A percentile compares a stretch with the other conserved stretches of the same genome.
These are phyloP conservation scores for Pugionium dolabratum DNA, from an alignment of 345 rosid genomes.

Conservation along the genomic window DNA sequence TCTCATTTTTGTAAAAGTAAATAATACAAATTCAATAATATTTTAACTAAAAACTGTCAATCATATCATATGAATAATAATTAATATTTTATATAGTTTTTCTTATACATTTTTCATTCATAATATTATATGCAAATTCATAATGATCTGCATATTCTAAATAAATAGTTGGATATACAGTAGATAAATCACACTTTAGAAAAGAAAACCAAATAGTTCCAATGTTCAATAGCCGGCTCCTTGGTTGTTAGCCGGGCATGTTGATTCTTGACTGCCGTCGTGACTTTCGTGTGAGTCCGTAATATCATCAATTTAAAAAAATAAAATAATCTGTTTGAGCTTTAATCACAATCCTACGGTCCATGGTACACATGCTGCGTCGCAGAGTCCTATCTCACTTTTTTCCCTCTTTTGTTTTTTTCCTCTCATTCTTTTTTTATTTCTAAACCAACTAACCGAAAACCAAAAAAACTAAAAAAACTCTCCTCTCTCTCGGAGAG, in stretches of 20 bases:
- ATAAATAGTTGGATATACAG: too few relatives aligned
- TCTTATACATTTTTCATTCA: too few relatives aligned
- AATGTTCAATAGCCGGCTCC: conserved; percentile 26
- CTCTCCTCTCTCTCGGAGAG: conserved; percentile 30
- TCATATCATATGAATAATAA: too few relatives aligned
- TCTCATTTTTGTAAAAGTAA: too few relatives aligned
- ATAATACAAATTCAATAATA: too few relatives aligned
- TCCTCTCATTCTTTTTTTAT: conserved; percentile 6
- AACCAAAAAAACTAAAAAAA: neutral
- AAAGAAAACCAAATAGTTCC: neutral
- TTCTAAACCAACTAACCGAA: conserved; percentile 16
- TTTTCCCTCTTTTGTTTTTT: conserved; percentile 12
- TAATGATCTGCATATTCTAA: too few relatives aligned
- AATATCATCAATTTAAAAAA: neutral
- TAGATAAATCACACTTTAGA: too few relatives aligned
- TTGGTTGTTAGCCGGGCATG: neutral
- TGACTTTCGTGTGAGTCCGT: conserved; percentile 36
- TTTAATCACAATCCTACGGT: conserved; percentile 25
- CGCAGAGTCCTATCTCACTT: conserved; percentile 20
- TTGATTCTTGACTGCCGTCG: conserved; percentile 20
- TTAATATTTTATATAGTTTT: too few relatives aligned
- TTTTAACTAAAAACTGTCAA: too few relatives aligned
- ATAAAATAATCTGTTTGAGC: neutral
- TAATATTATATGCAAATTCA: too few relatives aligned
- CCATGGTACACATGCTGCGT: conserved; percentile 15